Evolutionary conservation across 768 basidiomycete genomes (phyloP).

Genomic region (Tylopilus plumbeoviolaceoides): DNA sequence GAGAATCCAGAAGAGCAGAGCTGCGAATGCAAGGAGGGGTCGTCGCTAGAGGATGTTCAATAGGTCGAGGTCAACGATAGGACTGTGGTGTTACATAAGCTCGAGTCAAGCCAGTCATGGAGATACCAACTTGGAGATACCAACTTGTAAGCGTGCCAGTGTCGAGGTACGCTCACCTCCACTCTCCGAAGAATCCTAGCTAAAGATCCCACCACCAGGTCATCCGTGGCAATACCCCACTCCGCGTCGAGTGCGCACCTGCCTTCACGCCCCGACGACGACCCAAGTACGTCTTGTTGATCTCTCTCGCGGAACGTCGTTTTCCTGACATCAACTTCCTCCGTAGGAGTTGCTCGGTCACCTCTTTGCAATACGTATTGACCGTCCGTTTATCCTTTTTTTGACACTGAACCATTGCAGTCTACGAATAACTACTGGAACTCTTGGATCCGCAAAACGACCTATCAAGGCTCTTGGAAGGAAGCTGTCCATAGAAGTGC

Average conservation of each 20-base stretch:
- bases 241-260: slow-evolving; percentile 87
- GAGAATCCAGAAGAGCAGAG: slow-evolving; percentile 68
- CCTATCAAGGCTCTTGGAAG: slow-evolving; percentile 92
- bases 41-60: no score
- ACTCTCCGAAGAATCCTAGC: neutral
- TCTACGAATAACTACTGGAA: slow-evolving; percentile 84
- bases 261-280: slow-evolving; percentile 75
- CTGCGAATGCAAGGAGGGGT: no score
- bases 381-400: neutral
- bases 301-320: neutral
- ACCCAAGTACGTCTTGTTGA: slow-evolving; percentile 49
- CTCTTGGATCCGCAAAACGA: slow-evolving; percentile 83
- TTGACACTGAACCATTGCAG: slow-evolving; percentile 26
- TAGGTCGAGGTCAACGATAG: no score
- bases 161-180: slow-evolving; percentile 49
- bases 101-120: no score
- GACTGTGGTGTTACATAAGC: no score
- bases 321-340: neutral
- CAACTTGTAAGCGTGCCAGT: no score
- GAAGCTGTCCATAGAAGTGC: slow-evolving; percentile 92
- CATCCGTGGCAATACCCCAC: slow-evolving; percentile 78
- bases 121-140: no score
- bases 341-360: slow-evolving; percentile 51
- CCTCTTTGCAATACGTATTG: slow-evolving; percentile 48
- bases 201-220: slow-evolving; percentile 39